phyloP scores from a whole-genome alignment of 768 basidiomycete species.

The Suillus spraguei region DNA sequence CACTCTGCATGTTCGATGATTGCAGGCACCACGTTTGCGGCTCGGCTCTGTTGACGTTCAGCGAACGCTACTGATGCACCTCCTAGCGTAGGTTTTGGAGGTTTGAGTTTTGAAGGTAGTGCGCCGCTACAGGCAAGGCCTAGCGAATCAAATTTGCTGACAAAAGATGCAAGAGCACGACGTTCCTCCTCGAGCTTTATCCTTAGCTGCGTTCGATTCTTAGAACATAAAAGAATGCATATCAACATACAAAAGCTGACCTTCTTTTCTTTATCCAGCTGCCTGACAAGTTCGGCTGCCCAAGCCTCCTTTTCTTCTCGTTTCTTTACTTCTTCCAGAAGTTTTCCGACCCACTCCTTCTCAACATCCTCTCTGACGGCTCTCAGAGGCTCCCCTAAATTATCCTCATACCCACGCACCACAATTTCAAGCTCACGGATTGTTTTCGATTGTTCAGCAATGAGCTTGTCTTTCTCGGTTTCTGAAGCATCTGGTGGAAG shows the following conservation, averaged over 20 bases:
- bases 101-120: constrained; percentile 45
- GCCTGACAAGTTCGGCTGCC: constrained; percentile 72
- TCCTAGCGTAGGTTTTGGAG: constrained; percentile 52
- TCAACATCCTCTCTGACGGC: constrained; percentile 74
- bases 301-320: constrained; percentile 73
- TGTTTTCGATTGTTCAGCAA: constrained; percentile 71
- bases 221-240: background rate
- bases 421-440: constrained; percentile 80
- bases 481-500: constrained; percentile 67
- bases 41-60: constrained; percentile 44
- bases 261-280: constrained; percentile 81
- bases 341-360: constrained; percentile 63
- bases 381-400: constrained; percentile 66
- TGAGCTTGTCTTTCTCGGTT: constrained; percentile 72
- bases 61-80: constrained; percentile 53
- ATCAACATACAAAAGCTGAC: constrained; percentile 31
- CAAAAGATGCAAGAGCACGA: constrained; percentile 76
- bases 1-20: constrained; percentile 39
- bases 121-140: constrained; percentile 47
- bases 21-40: constrained; percentile 25
- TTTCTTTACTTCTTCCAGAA: constrained; percentile 59
- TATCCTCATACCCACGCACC: constrained; percentile 72
- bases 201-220: constrained; percentile 42
- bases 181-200: constrained; percentile 76
- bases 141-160: constrained; percentile 78